Base-by-base conservation (phyloP, 2,329 filamentous ascomycete genomes). In the Penicillium frequentans region DNA sequence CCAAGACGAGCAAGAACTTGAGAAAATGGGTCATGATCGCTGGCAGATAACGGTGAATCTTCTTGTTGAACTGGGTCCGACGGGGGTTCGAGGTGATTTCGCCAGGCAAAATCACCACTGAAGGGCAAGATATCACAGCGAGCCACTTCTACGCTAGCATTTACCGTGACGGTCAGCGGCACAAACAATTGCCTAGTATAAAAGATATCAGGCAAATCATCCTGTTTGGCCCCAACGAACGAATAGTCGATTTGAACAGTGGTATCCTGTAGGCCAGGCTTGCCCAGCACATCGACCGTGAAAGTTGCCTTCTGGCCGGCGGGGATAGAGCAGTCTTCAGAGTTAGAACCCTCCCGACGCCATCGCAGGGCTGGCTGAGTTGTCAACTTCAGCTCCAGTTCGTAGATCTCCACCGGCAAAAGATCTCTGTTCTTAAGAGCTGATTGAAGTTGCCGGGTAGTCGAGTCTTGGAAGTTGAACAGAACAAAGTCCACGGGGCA, bases 381-480 rank as follows among this genome's bases (percentile, higher is more conserved):
- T 58, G 89, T 86, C 45, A 96, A 79, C 58, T 93, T 89, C 49
- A 91, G 80, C 70, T 96, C 92, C 56, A 93, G 86, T 70, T 97
- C 93, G 70, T 96, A 93, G 6, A 95, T 77, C 68, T 96, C 92
- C 2, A 88, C 85, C 0, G 89, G 84, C 10, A 89, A 85, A 2
- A 93, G 84, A 65, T 96, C 90, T 68, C 90, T 89, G 67, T 87
- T 91, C 52, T 80, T 83, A 46, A 96, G 79, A 0, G 90, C 90
- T 35, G 86, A 81, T 66, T 93, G 90, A 16, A 96, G 79, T 9
- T 90, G 86, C 7, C 82, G 84, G 60, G 91, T 91, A 0, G 91
- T 93, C 1, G 92, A 96, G 75, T 97, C 92, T 64, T 92, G 88
- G 71, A 96, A 96, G 0, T 91, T 93, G 58, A 97, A 91, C 26